Evolutionary conservation across 805 yeast species (phyloP).

Genomic region (Saccharomycopsis sp.): DNA sequence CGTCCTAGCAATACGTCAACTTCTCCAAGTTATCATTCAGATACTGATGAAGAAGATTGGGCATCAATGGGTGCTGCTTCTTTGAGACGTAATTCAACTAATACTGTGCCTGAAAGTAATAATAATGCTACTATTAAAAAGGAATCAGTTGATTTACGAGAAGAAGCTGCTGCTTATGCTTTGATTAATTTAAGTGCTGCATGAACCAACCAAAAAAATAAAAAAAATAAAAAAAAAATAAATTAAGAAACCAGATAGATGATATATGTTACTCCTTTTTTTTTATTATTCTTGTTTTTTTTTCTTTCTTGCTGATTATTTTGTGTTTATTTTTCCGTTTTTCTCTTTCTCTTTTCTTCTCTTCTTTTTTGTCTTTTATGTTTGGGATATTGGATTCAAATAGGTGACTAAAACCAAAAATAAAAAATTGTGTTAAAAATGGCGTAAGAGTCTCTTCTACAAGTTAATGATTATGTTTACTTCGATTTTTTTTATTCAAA

Average conservation of each 20-base stretch:
- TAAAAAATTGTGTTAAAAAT: too few species aligned
- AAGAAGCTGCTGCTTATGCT: conserved; percentile 58
- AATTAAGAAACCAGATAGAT: background rate
- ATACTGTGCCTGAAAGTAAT: conserved; percentile 12
- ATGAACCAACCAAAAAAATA: background rate
- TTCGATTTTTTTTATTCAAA: too few species aligned
- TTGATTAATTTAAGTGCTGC: conserved; percentile 46
- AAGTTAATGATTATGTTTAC: too few species aligned
- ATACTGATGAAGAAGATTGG: conserved; percentile 98
- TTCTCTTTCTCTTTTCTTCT: background rate
- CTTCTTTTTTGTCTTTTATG: background rate
- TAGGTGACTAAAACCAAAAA: too few species aligned
- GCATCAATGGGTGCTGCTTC: conserved; percentile 76
- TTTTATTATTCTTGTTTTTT: conserved; percentile 4
- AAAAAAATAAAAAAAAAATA: background rate
- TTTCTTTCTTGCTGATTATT: background rate
- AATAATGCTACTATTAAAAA: conserved; percentile 8
- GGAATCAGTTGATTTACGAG: conserved; percentile 29
- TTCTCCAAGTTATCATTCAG: conserved; percentile 34
- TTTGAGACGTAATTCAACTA: conserved; percentile 34
- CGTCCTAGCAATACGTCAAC: conserved; percentile 9
- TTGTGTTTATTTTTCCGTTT: background rate
- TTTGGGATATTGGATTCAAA: too few species aligned
- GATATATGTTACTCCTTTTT: conserved; percentile 1
- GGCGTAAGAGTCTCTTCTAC: too few species aligned